Conservation (phyloP, 352 stramenopile species). For the Peronospora destructor region DNA sequence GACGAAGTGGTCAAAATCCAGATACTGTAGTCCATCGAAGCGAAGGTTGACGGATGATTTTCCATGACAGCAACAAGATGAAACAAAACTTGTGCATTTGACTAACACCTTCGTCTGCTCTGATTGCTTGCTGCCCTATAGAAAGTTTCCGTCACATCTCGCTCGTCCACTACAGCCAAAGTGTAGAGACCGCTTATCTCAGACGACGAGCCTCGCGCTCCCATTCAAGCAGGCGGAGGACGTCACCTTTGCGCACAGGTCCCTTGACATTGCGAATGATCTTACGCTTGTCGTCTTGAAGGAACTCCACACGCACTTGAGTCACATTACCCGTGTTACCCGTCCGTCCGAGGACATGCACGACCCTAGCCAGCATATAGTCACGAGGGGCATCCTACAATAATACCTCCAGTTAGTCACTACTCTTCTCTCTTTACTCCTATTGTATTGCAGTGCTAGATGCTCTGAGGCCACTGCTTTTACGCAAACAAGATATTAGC, state of each 20-base stretch:
- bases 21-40: slow-evolving; percentile 16
- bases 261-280: slow-evolving; percentile 99
- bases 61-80: slow-evolving; percentile 14
- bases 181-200: slow-evolving; percentile 79
- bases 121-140: slow-evolving; percentile 8
- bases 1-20: slow-evolving; percentile 16
- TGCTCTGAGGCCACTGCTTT: background rate
- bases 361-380: slow-evolving; percentile 98
- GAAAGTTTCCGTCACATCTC: slow-evolving; percentile 4
- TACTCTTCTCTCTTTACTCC: background rate
- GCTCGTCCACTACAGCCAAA: slow-evolving; percentile 17
- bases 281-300: slow-evolving; percentile 96
- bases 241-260: slow-evolving; percentile 97
- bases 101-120: slow-evolving; percentile 8
- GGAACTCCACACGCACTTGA: slow-evolving; percentile 98
- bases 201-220: slow-evolving; percentile 98
- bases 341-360: slow-evolving; percentile 97
- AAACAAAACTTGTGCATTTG: slow-evolving; percentile 7
- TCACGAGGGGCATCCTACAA: slow-evolving; percentile 66
- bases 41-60: slow-evolving; percentile 5
- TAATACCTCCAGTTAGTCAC: slow-evolving; percentile 22
- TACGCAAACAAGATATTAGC: background rate
- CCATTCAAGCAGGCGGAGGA: slow-evolving; percentile 98
- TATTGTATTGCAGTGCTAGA: background rate
- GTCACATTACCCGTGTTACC: slow-evolving; percentile 99